Evolutionary conservation across 495 filamentous ascomycete genomes (phyloP), one percentile per base, ranked within the genome.

Genomic region (Articulospora tetracladia): DNA sequence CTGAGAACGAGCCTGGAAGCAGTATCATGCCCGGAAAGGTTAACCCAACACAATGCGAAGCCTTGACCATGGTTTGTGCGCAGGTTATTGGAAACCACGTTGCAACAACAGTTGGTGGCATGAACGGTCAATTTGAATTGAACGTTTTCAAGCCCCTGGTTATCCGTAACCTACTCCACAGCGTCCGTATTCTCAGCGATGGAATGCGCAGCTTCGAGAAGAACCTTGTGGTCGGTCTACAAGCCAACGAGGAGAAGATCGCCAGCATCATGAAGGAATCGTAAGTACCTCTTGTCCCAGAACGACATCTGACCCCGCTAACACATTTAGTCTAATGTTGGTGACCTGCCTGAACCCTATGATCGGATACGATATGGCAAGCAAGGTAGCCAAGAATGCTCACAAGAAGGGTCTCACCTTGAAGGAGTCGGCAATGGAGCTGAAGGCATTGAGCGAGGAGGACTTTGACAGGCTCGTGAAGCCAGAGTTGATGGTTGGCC

Each of bases 11-110:
- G 81, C 94, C 94, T 19, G 94, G 94, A 50, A 90, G 85, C 67
- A 94, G 90, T 57, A 98, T 98, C 78, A 98, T 98, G 94, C 94
- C 94, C 27, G 94, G 94, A 66, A 98, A 98, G 81, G 94, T 98
- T 68, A 98, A 98, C 81, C 94, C 94, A 32, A 98, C 94, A 25
- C 94, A 98, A 78, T 96, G 91, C 77, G 94, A 98, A 82, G 90
- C 93, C 36, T 77, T 98, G 73, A 98, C 94, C 62, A 98, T 98
- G 94, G 75, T 98, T 57, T 97, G 93, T 79, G 84, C 91, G 2
- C 94, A 98, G 74, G 95, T 98, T 34, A 95, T 98, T 83, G 94
- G 94, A 66, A 98, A 98, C 80, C 86, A 98, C 73, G 87, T 88
- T 47, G 90, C 94, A 28, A 83, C 89, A 48, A 97, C 93, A 20